phyloP scores from a whole-genome alignment of 2,329 filamentous ascomycete genomes.

The Epicoccum nigrum region DNA sequence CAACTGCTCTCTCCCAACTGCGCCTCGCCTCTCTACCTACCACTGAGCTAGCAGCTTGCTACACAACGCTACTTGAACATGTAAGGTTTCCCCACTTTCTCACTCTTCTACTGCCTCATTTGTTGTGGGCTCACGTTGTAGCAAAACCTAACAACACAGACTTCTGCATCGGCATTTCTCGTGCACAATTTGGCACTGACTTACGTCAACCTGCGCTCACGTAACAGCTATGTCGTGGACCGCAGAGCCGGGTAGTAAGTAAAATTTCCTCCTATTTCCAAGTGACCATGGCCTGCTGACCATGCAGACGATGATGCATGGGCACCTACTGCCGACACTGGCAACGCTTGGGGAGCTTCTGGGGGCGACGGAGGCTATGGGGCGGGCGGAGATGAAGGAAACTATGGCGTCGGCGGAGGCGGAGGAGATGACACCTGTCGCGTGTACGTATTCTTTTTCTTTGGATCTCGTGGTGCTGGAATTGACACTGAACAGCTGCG shows the following conservation, averaged over 20 bases:
- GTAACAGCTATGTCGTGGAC: conserved; percentile 30
- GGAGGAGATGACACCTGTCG: conserved; percentile 48
- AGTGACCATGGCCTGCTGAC: neutral
- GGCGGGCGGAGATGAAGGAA: too few relatives aligned
- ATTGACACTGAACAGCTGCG: conserved; percentile 49
- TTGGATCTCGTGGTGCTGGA: neutral
- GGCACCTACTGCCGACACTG: neutral
- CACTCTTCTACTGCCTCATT: neutral
- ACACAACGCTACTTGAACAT: neutral
- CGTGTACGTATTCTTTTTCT: conserved; percentile 42
- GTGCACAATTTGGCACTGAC: neutral
- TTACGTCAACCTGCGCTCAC: neutral
- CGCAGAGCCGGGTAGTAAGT: conserved; percentile 23
- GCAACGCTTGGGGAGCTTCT: conserved; percentile 18
- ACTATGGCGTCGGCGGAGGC: conserved; percentile 31
- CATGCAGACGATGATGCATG: neutral
- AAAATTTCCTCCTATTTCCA: neutral
- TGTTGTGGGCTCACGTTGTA: neutral
- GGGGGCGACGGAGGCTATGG: too few relatives aligned
- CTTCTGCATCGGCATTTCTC: neutral
- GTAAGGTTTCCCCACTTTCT: neutral
- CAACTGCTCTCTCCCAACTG: neutral
- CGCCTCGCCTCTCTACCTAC: neutral
- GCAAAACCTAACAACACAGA: neutral
- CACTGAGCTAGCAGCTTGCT: neutral